Conservation (phyloP, 176 grass and related monocot genomes). For the Miscanthus lutarioriparius region DNA sequence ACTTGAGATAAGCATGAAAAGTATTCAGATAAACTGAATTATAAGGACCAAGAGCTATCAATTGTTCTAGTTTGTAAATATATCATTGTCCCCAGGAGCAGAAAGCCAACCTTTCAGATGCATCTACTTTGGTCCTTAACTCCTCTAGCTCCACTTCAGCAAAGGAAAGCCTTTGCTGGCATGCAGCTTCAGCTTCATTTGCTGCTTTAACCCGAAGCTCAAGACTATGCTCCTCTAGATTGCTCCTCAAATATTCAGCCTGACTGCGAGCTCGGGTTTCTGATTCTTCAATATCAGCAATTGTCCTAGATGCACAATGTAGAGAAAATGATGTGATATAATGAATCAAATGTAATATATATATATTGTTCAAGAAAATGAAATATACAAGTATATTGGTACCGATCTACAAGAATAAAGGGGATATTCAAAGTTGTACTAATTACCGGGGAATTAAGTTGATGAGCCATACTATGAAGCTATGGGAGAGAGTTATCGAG, state of each 20-base stretch:
- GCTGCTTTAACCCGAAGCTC: slow-evolving; percentile 97
- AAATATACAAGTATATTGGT: no score
- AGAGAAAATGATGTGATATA: slow-evolving; percentile 33
- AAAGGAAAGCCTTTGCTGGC: slow-evolving; percentile 79
- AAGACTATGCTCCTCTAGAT: slow-evolving; percentile 77
- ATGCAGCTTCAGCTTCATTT: slow-evolving; percentile 94
- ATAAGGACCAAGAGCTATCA: not conserved
- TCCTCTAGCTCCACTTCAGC: slow-evolving; percentile 83
- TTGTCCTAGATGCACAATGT: slow-evolving; percentile 52
- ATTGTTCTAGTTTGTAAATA: slow-evolving; percentile 28
- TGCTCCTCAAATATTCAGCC: slow-evolving; percentile 65
- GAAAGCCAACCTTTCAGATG: slow-evolving; percentile 77
- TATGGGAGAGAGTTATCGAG: no score
- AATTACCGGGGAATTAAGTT: no score
- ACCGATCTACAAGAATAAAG: no score
- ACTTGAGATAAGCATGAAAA: slow-evolving; percentile 6
- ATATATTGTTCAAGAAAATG: slow-evolving; percentile 7
- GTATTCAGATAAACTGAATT: slow-evolving; percentile 3
- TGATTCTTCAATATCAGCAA: slow-evolving; percentile 86
- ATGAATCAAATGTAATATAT: slow-evolving; percentile 21
- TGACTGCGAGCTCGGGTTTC: slow-evolving; percentile 72
- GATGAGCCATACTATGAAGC: no score
- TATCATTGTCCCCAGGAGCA: slow-evolving; percentile 23
- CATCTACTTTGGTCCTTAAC: slow-evolving; percentile 67
- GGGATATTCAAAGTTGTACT: no score